Base-by-base conservation (phyloP, 2,329 filamentous ascomycete species). In the Xylaria sp. region DNA sequence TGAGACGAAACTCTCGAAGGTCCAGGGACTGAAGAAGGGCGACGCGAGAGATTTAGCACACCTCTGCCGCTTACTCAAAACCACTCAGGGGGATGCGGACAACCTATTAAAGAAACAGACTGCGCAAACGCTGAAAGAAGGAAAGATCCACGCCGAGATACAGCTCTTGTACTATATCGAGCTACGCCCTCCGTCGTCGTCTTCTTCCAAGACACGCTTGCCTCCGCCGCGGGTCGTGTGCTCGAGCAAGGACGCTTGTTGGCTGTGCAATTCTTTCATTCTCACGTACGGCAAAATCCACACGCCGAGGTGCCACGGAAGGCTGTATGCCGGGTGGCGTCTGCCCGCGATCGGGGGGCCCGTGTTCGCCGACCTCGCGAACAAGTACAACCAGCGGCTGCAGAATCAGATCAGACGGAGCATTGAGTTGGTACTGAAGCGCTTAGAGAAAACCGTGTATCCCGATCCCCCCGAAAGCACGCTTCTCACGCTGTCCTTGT, bases 241-340 rank as follows among this genome's bases (percentile, higher is more conserved):
- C 48, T 77, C 78, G 2, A 77, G 73, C 66, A 82, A 82, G 52
- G 72, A 76, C 47, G 75, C 79, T 1, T 83, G 79, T 59, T 81
- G 76, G 60, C 69, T 82, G 0, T 83, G 78, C 62, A 76, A 80
- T 46, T 63, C 72, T 6, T 76, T 81, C 54, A 71, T 82, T n/a
- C 48, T 58, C 1, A 59, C 72, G 13, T 74, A 79, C 52, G 71
- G 73, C 2, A 69, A 67, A 39, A 74, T 77, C 38, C 57, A 75
- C 40, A 73, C 72, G 1, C 74, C 76, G 2, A 68, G 66, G 39
- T 73, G 68, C 2, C 77, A 82, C 56, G 75, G 76, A 2, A 72
- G 54, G 37, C 52, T 83, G 1, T 80, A 82, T 60, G 63, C 70
- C 0, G 66, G 67, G 6, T 82, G 78, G 78, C 68, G 72, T 11